Evolutionary conservation across 2,329 filamentous ascomycete species (phyloP).

Genomic region (Sporothrix humicola): DNA sequence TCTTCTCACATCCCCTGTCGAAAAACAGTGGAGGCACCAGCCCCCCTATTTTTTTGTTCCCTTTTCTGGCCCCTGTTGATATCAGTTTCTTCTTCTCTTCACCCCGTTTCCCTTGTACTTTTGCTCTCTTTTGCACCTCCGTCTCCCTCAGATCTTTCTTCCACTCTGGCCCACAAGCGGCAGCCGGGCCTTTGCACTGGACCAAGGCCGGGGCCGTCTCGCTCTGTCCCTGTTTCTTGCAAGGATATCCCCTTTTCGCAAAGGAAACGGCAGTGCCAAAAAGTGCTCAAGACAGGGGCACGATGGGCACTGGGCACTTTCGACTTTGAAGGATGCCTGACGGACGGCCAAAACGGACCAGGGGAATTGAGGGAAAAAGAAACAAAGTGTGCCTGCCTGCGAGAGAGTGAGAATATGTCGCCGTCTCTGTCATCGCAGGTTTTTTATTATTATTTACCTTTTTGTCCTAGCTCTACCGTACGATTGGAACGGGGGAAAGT

Average conservation of each 20-base stretch:
- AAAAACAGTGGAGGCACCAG: conserved; percentile 23
- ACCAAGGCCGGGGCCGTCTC: conserved; percentile 30
- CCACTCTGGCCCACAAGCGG: conserved; percentile 30
- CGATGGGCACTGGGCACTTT: not conserved
- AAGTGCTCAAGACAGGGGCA: not conserved
- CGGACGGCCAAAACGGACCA: conserved; percentile 17
- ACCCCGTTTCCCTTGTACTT: too few species aligned
- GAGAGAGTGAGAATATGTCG: not conserved
- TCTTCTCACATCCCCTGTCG: conserved; percentile 19
- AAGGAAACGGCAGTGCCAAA: not conserved
- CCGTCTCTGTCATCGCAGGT: not conserved
- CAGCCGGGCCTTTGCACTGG: conserved; percentile 34
- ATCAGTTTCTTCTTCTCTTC: not conserved
- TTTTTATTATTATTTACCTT: not conserved
- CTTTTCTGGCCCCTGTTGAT: not conserved
- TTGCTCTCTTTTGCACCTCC: not conserved
- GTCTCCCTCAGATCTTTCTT: not conserved
- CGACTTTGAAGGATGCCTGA: not conserved
- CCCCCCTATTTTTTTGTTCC: conserved; percentile 8
- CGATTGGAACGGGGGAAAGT: conserved; percentile 20
- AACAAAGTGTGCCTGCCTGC: not conserved
- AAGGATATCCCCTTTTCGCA: conserved; percentile 15
- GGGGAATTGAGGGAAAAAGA: not conserved
- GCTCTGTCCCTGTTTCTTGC: not conserved
- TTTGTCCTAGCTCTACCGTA: conserved; percentile 21